Base-by-base conservation (phyloP, 2,329 filamentous ascomycete species). In the Corniculantispora saksenae region DNA sequence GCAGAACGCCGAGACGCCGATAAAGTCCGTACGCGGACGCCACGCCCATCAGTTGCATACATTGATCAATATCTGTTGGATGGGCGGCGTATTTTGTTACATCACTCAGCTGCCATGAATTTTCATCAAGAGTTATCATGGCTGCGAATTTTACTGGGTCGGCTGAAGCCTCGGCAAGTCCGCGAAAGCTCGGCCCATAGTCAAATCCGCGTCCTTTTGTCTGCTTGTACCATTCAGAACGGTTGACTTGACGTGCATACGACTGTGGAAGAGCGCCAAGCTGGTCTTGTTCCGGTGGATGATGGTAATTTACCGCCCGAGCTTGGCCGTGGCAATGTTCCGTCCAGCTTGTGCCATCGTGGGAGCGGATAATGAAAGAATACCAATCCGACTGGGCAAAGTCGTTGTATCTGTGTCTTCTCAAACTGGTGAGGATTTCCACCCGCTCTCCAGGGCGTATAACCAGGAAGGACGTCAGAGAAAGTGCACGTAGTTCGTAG, bases 11-110 rank as follows among this genome's bases (percentile, higher is more conserved):
- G 17, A 58, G n/a, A 15, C 55, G 32, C 3, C 55, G 55, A 43
- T 25, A 17, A 32, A 61, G 57, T 12, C 57, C 57, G 19, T 61
- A 25, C 3, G 15, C 25, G 6, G 15, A n/a, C 2, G 57, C 57
- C 5, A 61, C 21, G 19, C 57, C 57, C 57, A 61, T 61, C 27
- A 61, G 5, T 27, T 61, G 57, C 23, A 61, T 7, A 21, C 57
- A 51, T 3, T n/a, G 27, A 35, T 61, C 57, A 21, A 61, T 61
- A 12, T 15, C 47, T 12, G 57, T 51, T 17, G 57, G 57, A 25
- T 61, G 57, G 13, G 23, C 4, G 13, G 25, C 13, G 27, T 61
- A 61, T 38, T 38, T 38, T 17, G 21, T 32, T 29, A 23, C 23
- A 9, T 47, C 25, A 32, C 29, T 35, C 38, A 29, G 23, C 38